phyloP scores from a whole-genome alignment of 495 filamentous ascomycete species.

The Thermothielavioides terrestris region DNA sequence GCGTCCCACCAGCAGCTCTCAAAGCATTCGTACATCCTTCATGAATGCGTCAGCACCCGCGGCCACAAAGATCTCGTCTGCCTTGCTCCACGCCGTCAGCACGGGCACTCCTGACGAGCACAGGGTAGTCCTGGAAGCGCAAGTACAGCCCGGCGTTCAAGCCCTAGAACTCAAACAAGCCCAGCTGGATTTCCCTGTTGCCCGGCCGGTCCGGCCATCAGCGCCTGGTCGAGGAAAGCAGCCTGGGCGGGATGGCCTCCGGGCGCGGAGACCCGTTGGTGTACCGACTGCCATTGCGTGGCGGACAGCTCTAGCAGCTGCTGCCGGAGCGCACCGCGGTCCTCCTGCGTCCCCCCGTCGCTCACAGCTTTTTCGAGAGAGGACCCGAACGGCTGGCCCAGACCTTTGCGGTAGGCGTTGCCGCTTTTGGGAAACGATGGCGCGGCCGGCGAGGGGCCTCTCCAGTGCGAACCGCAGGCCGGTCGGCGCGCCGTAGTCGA shows the following conservation, averaged over 20 bases:
- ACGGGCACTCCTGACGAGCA: conserved; percentile 45
- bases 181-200: conserved; percentile 49
- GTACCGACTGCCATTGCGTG: conserved; percentile 52
- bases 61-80: conserved; percentile 49
- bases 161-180: conserved; percentile 50
- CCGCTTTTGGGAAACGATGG: conserved; percentile 56
- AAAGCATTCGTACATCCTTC: conserved; percentile 43
- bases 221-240: conserved; percentile 44
- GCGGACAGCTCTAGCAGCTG: conserved; percentile 37
- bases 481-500: conserved; percentile 58
- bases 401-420: conserved; percentile 54
- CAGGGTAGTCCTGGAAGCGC: conserved; percentile 53
- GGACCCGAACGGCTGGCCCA: conserved; percentile 48
- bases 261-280: conserved; percentile 35
- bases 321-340: conserved; percentile 31
- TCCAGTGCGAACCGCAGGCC: conserved; percentile 47
- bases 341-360: conserved; percentile 25
- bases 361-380: conserved; percentile 44
- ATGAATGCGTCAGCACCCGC: conserved; percentile 53
- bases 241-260: conserved; percentile 39
- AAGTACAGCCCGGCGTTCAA: conserved; percentile 49
- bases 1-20: conserved; percentile 48
- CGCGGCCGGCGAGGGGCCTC: conserved; percentile 38
- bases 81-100: conserved; percentile 55
- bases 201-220: conserved; percentile 44